Percentiles rank a stretch among this genome's conserved stretches.
These are phyloP conservation scores for Colletotrichum spinosum DNA, from an alignment of 2,329 filamentous ascomycete species.

Conservation along the genomic window DNA sequence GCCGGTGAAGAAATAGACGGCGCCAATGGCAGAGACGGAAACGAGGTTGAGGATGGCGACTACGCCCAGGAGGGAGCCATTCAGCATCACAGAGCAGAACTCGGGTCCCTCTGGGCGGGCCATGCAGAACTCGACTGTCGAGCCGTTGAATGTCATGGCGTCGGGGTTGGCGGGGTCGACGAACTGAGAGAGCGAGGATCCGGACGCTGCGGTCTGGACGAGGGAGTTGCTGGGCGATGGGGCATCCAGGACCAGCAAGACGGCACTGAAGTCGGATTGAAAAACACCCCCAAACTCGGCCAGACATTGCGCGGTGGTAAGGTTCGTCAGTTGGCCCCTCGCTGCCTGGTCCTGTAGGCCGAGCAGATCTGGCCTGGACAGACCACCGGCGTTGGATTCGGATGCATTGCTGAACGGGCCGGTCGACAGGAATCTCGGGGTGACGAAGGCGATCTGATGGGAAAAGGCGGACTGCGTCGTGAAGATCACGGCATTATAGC, in stretches of 20 bases:
- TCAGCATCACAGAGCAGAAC: constrained; percentile 56
- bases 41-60: constrained; percentile 56
- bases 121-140: constrained; percentile 33
- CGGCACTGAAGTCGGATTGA: constrained; percentile 46
- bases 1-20: constrained; percentile 44
- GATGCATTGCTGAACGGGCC: constrained; percentile 51
- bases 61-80: constrained; percentile 55
- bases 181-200: constrained; percentile 39
- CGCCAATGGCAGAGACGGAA: constrained; percentile 47
- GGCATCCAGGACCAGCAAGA: constrained; percentile 48
- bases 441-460: constrained; percentile 50
- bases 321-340: constrained; percentile 44
- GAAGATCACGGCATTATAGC: constrained; percentile 65
- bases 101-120: constrained; percentile 34
- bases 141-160: constrained; percentile 40
- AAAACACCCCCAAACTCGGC: constrained; percentile 47
- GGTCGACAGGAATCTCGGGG: constrained; percentile 49
- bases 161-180: constrained; percentile 25
- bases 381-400: constrained; percentile 47
- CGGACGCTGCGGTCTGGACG: constrained; percentile 46
- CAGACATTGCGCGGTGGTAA: constrained; percentile 47
- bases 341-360: constrained; percentile 49
- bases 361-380: constrained; percentile 49
- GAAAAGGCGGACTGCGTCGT: constrained; percentile 51
- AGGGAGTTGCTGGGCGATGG: constrained; percentile 45